Base-by-base conservation (phyloP, 345 rosid species). In the Eucalyptus tenuipes region DNA sequence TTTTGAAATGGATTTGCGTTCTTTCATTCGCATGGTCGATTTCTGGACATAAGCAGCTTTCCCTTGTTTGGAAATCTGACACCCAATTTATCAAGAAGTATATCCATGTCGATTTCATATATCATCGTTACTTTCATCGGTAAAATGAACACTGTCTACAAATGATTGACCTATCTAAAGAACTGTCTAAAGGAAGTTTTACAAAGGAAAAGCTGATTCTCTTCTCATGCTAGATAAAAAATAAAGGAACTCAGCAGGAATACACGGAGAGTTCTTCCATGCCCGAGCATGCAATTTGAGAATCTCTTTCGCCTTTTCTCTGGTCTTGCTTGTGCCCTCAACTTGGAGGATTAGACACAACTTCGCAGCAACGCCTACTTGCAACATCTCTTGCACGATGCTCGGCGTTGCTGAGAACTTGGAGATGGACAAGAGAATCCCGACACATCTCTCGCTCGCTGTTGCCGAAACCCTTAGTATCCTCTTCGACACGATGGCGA, bases 401-500 rank as follows among this genome's bases (percentile, higher is more conserved):
- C 75, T 75, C 2, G 91, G 49, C 20, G 96, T 93, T n/a, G 94
- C 94, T 5, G 96, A 96, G 90, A 92, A 94, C 93, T 91, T 94
- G 13, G 95, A 90, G 85, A 97, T 89, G 5, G 95, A 93, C 27
- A 91, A 68, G 91, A 97, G 88, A 90, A 97, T 91, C 93, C 93
- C 90, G 64, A 95, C 95, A 4, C 95, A 97, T 89, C 93, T 94
- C 59, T 95, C 96, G 49, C 91, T 96, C 18, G 93, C 94, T 87
- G 94, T 90, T 55, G 89, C 91, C 5, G 99, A 95, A 87, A 96
- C 93, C 93, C 97, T 93, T 44, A 96, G 91, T 87, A 97, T 95
- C 92, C 92, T 97, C 92, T 95, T 95, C 13, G 95, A 93, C 25
- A 97, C 97, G 4, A 95, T 93, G 2, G 98, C 98, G 45, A 97